Evolutionary conservation across 176 grass and related monocot genomes (phyloP).

Genomic region (Musa acuminata): DNA sequence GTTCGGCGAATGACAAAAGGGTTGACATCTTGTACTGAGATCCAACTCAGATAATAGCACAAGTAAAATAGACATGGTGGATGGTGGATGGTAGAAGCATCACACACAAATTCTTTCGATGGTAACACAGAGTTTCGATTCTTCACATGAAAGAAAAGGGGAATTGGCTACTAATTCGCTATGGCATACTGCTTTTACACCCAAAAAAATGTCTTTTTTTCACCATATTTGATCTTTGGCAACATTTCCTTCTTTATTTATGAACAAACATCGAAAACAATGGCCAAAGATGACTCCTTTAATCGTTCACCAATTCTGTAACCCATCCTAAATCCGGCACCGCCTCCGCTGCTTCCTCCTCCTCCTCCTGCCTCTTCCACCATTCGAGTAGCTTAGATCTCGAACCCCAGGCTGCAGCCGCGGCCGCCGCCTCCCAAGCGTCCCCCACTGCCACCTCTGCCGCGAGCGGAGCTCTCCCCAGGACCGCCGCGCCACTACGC

Average conservation of each 20-base stretch:
- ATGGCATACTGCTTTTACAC: neutral
- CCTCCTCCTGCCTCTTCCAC: neutral
- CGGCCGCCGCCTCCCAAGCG: too few relatives aligned
- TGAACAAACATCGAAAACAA: neutral
- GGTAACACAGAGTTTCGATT: too few relatives aligned
- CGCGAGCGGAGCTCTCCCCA: neutral
- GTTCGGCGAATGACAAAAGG: too few relatives aligned
- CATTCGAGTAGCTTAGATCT: neutral
- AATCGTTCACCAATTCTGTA: conserved; percentile 6
- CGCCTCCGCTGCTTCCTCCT: neutral
- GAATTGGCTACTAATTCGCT: too few relatives aligned
- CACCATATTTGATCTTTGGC: neutral
- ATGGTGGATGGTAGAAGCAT: too few relatives aligned
- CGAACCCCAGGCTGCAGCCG: neutral
- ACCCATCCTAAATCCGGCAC: conserved; percentile 10
- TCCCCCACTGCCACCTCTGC: neutral
- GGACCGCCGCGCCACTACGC: neutral
- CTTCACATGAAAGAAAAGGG: too few relatives aligned
- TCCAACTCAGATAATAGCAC: too few relatives aligned
- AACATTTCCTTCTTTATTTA: neutral
- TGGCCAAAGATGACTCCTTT: neutral
- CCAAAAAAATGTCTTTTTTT: neutral
- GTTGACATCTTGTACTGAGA: too few relatives aligned
- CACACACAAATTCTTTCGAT: too few relatives aligned
- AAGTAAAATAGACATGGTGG: too few relatives aligned